Evolutionary conservation across 257 asterid genomes (phyloP), one percentile per base, ranked within the genome.

Genomic region (Cordia subcordata): DNA sequence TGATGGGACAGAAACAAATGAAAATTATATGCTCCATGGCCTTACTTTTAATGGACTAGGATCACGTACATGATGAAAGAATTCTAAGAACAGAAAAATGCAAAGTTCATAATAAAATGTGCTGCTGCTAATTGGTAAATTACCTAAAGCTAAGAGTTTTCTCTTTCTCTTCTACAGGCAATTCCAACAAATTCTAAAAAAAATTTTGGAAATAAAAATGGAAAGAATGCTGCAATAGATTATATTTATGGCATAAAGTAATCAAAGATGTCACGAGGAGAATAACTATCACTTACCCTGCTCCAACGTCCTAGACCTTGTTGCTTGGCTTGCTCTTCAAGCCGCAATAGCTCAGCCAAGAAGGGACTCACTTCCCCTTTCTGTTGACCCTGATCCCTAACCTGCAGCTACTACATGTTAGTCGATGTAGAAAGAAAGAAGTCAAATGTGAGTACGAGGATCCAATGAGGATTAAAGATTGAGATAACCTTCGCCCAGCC

Each of bases 401-500:
- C 88, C 96, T 87, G 79, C 63, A 54, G 53, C 68, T 47, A 72
- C 15, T 46, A 58, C 27, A 42, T 40, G 16, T 56, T 55, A 56
- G 63, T 42, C 10, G 15, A 42, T 8, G 47, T 10, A 63, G 8
- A 16, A 18, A 11, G 5, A 20, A 18, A 13, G 4, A 40, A 33
- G 18, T 5, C 10, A 17, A 53, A 20, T n/a, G 37, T 21, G 15
- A 22, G 12, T 53, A 38, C n/a, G 3, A 22, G 4, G 17, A 4
- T 32, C 15, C 1, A 11, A 10, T 15, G 8, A 1, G 4, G 20
- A 63, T 13, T 62, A 52, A 19, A 35, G 52, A 65, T 45, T 38
- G 55, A 19, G 18, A 51, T 23, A 44, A 87, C 96, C 94, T 77
- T 87, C 13, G 96, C 94, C 96, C 96, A 87, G 71, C 96, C 96